phyloP scores from a whole-genome alignment of 2,329 filamentous ascomycete species.

The Diplodia intermedia region DNA sequence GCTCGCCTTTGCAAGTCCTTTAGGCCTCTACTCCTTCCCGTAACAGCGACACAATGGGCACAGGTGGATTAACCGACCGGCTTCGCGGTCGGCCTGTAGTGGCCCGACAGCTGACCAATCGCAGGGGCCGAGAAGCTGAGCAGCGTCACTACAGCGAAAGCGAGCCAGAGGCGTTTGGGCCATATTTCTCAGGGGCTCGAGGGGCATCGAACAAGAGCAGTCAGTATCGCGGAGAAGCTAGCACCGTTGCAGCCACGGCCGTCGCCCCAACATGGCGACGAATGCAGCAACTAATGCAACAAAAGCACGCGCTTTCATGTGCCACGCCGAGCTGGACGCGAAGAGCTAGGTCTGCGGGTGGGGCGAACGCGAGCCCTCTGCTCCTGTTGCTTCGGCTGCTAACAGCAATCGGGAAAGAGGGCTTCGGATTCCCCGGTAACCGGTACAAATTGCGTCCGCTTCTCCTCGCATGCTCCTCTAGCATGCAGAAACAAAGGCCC shows the following conservation, averaged over 20 bases:
- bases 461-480: neutral
- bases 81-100: neutral
- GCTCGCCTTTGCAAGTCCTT: neutral
- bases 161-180: neutral
- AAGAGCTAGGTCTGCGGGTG: neutral
- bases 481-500: neutral
- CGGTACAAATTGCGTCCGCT: neutral
- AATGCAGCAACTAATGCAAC: neutral
- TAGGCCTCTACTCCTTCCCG: neutral
- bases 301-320: neutral
- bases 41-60: neutral
- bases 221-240: neutral
- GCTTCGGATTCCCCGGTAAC: neutral
- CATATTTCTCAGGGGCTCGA: conserved; percentile 2
- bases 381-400: neutral
- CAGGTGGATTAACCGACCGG: neutral
- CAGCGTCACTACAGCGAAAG: neutral
- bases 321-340: neutral
- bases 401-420: neutral
- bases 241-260: neutral
- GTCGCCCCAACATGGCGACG: neutral
- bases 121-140: neutral
- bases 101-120: conserved; percentile 1
- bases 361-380: neutral
- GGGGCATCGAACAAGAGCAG: neutral